Evolutionary conservation across 2,329 filamentous ascomycete genomes (phyloP).

Genomic region (Stachybotrys chlorohalonatus): DNA sequence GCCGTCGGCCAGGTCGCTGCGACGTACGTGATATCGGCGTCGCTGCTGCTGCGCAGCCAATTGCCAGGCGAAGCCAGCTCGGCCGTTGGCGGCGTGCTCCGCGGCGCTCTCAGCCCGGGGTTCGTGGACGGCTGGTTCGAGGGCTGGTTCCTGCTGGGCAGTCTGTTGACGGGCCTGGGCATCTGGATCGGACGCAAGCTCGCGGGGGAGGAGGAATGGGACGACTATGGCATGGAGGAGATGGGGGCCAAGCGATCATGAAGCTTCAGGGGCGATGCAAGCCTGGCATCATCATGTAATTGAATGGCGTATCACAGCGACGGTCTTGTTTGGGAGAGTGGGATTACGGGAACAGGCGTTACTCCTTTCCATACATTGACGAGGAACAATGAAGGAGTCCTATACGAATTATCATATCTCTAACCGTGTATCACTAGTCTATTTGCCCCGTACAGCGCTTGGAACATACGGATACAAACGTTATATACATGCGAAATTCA

Average conservation of each 20-base stretch:
- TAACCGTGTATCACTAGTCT: background rate
- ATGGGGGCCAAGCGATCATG: constrained; percentile 59
- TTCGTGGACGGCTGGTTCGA: constrained; percentile 75
- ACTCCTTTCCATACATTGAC: background rate
- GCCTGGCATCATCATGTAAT: no score
- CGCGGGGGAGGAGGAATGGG: constrained; percentile 47
- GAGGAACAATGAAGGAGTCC: no score
- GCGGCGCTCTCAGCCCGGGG: constrained; percentile 57
- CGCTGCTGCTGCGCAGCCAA: constrained; percentile 68
- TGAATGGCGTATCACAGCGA: no score
- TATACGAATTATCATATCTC: no score
- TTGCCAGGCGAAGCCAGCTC: constrained; percentile 68
- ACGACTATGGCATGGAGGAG: constrained; percentile 56
- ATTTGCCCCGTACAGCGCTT: background rate
- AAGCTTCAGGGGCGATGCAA: background rate
- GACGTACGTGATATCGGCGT: constrained; percentile 77
- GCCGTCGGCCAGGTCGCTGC: constrained; percentile 73
- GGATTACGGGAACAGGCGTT: background rate
- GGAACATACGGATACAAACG: background rate
- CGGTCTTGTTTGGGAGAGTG: background rate
- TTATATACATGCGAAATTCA: background rate
- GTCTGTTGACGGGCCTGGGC: constrained; percentile 56
- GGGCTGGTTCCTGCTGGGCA: constrained; percentile 70
- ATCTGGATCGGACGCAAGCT: constrained; percentile 64
- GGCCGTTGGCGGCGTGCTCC: constrained; percentile 68